Evolutionary conservation across 1,139 yeast genomes (phyloP).

Genomic region (Candida sp.): DNA sequence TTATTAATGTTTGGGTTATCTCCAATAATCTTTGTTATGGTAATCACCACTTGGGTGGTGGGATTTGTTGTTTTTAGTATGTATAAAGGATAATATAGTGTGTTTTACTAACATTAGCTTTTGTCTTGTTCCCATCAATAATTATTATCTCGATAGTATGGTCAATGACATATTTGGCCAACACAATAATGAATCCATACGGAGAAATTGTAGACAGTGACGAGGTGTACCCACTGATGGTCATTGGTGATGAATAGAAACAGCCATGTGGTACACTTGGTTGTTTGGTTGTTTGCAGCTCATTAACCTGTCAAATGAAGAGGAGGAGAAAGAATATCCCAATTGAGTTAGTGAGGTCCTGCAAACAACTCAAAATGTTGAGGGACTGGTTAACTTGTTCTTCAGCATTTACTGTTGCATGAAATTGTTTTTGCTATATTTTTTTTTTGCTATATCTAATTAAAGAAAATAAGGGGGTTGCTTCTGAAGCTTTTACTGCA

Average conservation of each 20-base stretch:
- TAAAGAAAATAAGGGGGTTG: too few relatives aligned
- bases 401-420: too few relatives aligned
- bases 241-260: neutral
- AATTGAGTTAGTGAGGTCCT: too few relatives aligned
- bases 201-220: neutral
- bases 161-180: neutral
- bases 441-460: too few relatives aligned
- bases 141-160: constrained; percentile 1
- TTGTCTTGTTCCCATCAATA: constrained; percentile 9
- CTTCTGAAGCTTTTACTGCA: too few relatives aligned
- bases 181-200: neutral
- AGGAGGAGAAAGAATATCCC: too few relatives aligned
- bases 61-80: constrained; percentile 13
- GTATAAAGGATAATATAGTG: constrained; percentile 5
- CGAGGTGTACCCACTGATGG: neutral
- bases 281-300: too few relatives aligned
- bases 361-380: too few relatives aligned
- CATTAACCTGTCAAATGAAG: too few relatives aligned
- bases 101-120: constrained; percentile 8
- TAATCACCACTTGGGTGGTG: constrained; percentile 7
- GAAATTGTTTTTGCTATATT: too few relatives aligned
- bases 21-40: constrained; percentile 12
- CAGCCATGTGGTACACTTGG: too few relatives aligned
- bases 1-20: constrained; percentile 18
- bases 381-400: too few relatives aligned